Base-by-base conservation (phyloP, 2,329 filamentous ascomycete species). In the Nothopassalora personata region DNA sequence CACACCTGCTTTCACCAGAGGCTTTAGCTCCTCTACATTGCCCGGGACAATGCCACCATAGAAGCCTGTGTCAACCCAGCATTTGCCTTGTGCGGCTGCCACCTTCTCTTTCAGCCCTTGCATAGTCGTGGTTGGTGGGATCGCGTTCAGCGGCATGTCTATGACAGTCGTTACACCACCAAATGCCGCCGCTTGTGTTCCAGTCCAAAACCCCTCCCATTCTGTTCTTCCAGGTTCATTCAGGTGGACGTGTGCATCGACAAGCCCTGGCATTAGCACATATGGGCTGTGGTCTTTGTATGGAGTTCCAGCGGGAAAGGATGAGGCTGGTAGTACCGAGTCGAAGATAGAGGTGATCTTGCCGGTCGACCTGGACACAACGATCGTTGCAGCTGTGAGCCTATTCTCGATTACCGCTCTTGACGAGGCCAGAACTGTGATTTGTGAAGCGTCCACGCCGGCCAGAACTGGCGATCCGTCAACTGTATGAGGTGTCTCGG, bases 41-140 rank as follows among this genome's bases (percentile, higher is more conserved):
- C 93, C 94, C 3, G 94, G 94, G 51, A 99, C 86, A 43, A 97
- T 86, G 33, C 94, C 94, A 28, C 94, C 94, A 72, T 97, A 97
- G 75, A 99, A 97, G 31, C 91, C 94, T n/a, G 97, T 92, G 69
- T 97, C 94, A 28, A 97, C 91, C 93, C 93, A 99, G 76, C 93
- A 96, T 76, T 97, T 88, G 34, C 89, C 91, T 61, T 83, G 76
- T 45, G 91, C 91, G 27, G 94, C 94, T 30, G 84, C 83, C 50
- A 96, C 80, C 80, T 99, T 99, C 78, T 91, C 89, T 62, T 88
- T 81, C 66, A 99, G 83, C 6, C 89, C 90, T 18, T 81, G 79
- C 3, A 97, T 81, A 0, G 93, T 97, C 9, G 93, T 97, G 0
- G 94, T 99, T 0, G 94, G 94, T 36, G 94, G 94, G 56, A 99